Percentiles rank a stretch among this genome's conserved stretches.
phyloP scores from a whole-genome alignment of 495 filamentous ascomycete species.

The Penicillium ochrochloron region DNA sequence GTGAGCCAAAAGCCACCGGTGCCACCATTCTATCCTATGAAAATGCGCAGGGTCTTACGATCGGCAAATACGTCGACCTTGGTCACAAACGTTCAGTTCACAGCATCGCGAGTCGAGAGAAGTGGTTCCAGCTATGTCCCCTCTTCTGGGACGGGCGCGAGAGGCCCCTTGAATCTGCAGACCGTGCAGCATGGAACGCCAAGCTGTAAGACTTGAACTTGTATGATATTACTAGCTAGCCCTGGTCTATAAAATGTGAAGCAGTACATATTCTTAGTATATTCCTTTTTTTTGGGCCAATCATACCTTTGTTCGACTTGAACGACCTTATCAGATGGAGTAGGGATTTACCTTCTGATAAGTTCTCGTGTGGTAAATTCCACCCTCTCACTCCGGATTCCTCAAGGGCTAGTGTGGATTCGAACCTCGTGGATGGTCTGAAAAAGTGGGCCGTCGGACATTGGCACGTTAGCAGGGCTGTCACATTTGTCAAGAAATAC shows the following conservation, averaged over 20 bases:
- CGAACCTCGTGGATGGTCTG: background rate
- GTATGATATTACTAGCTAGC: constrained; percentile 4
- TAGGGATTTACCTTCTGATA: background rate
- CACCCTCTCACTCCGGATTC: background rate
- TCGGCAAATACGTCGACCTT: constrained; percentile 69
- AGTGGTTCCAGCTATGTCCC: constrained; percentile 70
- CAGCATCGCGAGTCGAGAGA: constrained; percentile 62
- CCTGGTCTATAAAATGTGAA: background rate
- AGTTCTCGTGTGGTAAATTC: too few relatives aligned
- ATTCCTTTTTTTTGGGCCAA: background rate
- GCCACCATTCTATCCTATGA: constrained; percentile 67
- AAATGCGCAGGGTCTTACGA: constrained; percentile 64
- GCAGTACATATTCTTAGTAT: background rate
- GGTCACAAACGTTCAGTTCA: constrained; percentile 70
- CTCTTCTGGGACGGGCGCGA: constrained; percentile 55
- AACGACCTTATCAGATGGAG: background rate
- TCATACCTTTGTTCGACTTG: background rate
- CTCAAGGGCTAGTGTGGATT: background rate
- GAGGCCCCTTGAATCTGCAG: constrained; percentile 49
- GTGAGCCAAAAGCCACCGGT: constrained; percentile 67
- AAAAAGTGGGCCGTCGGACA: constrained; percentile 5
- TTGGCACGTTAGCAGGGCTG: background rate
- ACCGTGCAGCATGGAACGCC: constrained; percentile 54
- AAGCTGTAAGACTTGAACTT: constrained; percentile 37
- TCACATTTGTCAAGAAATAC: background rate